These are phyloP conservation scores for Chaetomidium leptoderma DNA, from an alignment of 495 filamentous ascomycete genomes.

Conservation along the genomic window DNA sequence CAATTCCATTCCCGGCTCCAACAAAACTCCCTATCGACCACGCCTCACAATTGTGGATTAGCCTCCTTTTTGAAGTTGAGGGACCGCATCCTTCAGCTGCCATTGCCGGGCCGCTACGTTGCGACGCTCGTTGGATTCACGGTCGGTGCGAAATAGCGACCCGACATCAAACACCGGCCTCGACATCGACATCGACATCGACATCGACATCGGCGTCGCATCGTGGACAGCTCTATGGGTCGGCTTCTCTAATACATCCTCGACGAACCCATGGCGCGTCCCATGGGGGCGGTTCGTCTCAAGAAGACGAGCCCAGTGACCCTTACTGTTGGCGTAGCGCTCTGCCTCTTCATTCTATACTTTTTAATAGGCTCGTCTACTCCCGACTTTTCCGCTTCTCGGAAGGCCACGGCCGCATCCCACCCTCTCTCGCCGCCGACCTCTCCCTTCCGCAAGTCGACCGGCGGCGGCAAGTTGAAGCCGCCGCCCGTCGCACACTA, in stretches of 20 bases:
- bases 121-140: conserved; percentile 1
- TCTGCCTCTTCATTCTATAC: conserved; percentile 52
- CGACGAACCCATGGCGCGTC: conserved; percentile 44
- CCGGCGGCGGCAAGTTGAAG: conserved; percentile 52
- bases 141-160: conserved; percentile 7
- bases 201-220: background rate
- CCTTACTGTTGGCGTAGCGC: conserved; percentile 43
- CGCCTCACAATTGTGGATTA: conserved; percentile 1
- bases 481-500: conserved; percentile 92
- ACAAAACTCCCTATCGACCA: background rate
- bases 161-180: background rate
- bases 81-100: background rate
- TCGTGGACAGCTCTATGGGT: conserved; percentile 22
- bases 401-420: conserved; percentile 55
- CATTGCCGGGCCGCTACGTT: conserved; percentile 5
- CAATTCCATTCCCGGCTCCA: conserved; percentile 1
- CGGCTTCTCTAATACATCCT: conserved; percentile 18
- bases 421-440: conserved; percentile 78
- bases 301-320: conserved; percentile 53
- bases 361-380: conserved; percentile 48
- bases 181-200: too few relatives aligned
- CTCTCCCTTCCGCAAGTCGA: conserved; percentile 71
- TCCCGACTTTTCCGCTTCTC: conserved; percentile 37
- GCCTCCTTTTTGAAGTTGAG: background rate
- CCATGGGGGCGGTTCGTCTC: conserved; percentile 54